Evolutionary conservation across 1,284 basidiomycete genomes (phyloP).

Genomic region (Ganoderma lucidum): DNA sequence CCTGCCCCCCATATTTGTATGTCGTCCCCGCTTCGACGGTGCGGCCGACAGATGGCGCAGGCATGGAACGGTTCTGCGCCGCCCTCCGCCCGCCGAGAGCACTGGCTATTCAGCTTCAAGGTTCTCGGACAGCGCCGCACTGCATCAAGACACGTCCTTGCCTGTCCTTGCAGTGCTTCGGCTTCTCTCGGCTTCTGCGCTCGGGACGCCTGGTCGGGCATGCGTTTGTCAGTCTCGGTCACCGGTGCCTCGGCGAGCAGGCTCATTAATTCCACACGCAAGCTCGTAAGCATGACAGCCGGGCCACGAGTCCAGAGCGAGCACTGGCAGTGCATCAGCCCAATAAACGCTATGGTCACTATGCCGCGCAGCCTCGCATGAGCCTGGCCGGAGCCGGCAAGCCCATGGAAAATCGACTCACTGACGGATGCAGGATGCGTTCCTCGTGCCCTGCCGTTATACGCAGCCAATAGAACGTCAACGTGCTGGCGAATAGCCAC

Average conservation of each 20-base stretch:
- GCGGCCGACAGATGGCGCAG: slow-evolving; percentile 4
- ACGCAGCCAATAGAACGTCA: not conserved
- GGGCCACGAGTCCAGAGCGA: not conserved
- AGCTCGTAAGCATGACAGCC: not conserved
- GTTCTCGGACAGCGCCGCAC: slow-evolving; percentile 2
- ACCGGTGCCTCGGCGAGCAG: not conserved
- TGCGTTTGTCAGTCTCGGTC: slow-evolving; percentile 1
- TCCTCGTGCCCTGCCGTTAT: not conserved
- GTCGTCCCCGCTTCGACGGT: not conserved
- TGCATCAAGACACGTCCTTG: slow-evolving; percentile 2
- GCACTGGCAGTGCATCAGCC: not conserved
- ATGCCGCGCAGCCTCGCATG: not conserved
- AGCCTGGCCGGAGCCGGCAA: not conserved
- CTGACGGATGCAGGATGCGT: not conserved
- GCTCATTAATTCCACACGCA: not conserved
- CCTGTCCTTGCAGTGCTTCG: not conserved
- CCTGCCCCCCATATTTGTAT: not conserved
- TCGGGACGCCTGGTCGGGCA: slow-evolving; percentile 1
- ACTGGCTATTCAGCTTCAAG: not conserved
- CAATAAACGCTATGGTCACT: not conserved
- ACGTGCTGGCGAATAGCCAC: not conserved
- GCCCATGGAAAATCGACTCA: not conserved
- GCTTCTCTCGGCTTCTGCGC: slow-evolving; percentile 1
- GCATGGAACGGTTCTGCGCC: not conserved
- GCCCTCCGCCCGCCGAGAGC: not conserved